Evolutionary conservation across 768 basidiomycete species (phyloP).

Genomic region (Clitopilus hobsonii): DNA sequence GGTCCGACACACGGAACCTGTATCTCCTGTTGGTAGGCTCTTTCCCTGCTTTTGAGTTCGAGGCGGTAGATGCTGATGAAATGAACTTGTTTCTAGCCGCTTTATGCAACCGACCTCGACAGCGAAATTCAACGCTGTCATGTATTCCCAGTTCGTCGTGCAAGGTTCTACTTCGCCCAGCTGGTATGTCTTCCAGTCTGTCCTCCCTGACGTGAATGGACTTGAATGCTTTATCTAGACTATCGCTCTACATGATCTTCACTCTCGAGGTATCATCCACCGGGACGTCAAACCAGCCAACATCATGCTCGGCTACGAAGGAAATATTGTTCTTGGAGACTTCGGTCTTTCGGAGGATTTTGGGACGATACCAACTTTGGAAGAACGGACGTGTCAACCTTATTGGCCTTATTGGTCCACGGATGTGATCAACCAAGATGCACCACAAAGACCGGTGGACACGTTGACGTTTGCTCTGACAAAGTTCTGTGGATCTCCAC

Average conservation of each 20-base stretch:
- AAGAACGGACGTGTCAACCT: conserved; percentile 25
- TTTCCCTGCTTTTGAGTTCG: background rate
- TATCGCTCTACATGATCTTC: conserved; percentile 24
- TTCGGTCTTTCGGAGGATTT: conserved; percentile 28
- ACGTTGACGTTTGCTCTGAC: conserved; percentile 3
- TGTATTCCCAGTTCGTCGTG: conserved; percentile 16
- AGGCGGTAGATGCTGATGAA: background rate
- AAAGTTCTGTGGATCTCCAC: conserved; percentile 5
- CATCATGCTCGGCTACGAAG: conserved; percentile 23
- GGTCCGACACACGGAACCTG: conserved; percentile 10
- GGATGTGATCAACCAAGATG: background rate
- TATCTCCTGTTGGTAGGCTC: conserved; percentile 6
- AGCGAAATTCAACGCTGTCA: conserved; percentile 23
- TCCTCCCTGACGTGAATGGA: background rate
- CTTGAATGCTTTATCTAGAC: conserved; percentile 13
- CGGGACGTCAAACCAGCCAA: conserved; percentile 30
- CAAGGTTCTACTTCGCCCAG: conserved; percentile 31
- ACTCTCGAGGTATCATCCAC: conserved; percentile 27
- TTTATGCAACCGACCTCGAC: conserved; percentile 25
- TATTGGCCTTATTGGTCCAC: conserved; percentile 23
- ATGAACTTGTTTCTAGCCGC: conserved; percentile 10
- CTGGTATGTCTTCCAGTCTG: conserved; percentile 17
- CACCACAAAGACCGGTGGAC: background rate
- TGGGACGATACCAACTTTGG: conserved; percentile 13
- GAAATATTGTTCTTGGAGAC: conserved; percentile 27